Base-by-base conservation (phyloP, 169 alveolate genomes). In the Eimeria necatrix region DNA sequence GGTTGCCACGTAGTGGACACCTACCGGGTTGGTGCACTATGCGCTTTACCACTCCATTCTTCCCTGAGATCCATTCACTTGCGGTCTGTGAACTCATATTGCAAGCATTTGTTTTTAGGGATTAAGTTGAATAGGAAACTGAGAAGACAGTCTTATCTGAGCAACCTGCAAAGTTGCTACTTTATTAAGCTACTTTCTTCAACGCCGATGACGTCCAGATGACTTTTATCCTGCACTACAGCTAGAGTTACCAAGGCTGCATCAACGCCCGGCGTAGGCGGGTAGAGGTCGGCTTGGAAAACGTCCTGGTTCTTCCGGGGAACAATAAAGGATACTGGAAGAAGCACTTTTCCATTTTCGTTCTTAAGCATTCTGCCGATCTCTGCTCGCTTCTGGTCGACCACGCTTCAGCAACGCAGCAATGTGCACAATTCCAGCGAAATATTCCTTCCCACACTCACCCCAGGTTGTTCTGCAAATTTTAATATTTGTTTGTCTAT, bases 211-310 rank as follows among this genome's bases (percentile, higher is more conserved):
- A 26, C 26, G 6, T 32, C 10, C 32, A 32, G 18, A 20, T 71
- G 83, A 5, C 51, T 32, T 2, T 32, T 32, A n/a, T 46, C 68
- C 20, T 46, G 49, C 18, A 49, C 4, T 76, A 85, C 9, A 7
- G 48, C 49, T 68, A 22, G 56, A 6, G 91, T 51, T 71, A 93
- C 95, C 84, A 94, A 73, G 46, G 94, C 71, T n/a, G 96, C 94
- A 22, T 88, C 96, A 52, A 87, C 73, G 51, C 84, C 95, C 18
- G 95, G 95, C 4, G 91, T 73, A 8, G 95, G 95, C 18, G 96
- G 96, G 88, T 89, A 94, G 52, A 94, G 95, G 60, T 89, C 96
- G 4, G 93, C 94, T 88, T 94, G 96, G 73, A 94, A 94, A 64
- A 94, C 81, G 85, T 85, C 94, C 83, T 78, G 91, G 76, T 89